phyloP scores from a whole-genome alignment of 352 stramenopile species.

The Pythium guiyangense region DNA sequence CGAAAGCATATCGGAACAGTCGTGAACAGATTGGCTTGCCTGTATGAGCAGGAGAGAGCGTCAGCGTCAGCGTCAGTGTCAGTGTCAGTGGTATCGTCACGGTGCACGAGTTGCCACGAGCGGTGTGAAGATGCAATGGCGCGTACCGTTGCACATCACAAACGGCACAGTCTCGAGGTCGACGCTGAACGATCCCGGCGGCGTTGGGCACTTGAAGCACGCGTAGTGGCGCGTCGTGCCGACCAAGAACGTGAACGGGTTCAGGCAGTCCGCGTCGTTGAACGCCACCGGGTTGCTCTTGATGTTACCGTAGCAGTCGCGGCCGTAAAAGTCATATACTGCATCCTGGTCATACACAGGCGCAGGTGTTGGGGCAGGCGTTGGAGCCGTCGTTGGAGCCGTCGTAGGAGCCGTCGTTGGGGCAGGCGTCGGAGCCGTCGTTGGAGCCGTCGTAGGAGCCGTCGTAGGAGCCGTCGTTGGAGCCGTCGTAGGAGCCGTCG shows the following conservation, averaged over 20 bases:
- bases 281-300: constrained; percentile 1
- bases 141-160: constrained; percentile 14
- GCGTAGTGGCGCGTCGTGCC: constrained; percentile 10
- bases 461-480: too few species aligned
- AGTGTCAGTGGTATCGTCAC: too few species aligned
- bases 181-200: constrained; percentile 4
- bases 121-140: not conserved
- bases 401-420: constrained; percentile 1
- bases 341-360: constrained; percentile 4
- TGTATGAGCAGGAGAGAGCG: too few species aligned
- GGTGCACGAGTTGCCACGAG: not conserved
- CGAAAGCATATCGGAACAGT: too few species aligned
- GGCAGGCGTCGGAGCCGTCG: not conserved
- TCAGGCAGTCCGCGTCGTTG: constrained; percentile 9
- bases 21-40: constrained; percentile 20
- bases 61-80: too few species aligned
- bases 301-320: constrained; percentile 10
- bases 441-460: not conserved
- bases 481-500: not conserved
- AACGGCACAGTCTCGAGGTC: constrained; percentile 8
- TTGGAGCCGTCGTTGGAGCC: constrained; percentile 1
- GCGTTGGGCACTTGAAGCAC: constrained; percentile 13
- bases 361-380: not conserved
- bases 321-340: constrained; percentile 4
- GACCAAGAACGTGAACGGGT: constrained; percentile 11